Conservation (phyloP, 257 asterid genomes). For the Solanum piurae region DNA sequence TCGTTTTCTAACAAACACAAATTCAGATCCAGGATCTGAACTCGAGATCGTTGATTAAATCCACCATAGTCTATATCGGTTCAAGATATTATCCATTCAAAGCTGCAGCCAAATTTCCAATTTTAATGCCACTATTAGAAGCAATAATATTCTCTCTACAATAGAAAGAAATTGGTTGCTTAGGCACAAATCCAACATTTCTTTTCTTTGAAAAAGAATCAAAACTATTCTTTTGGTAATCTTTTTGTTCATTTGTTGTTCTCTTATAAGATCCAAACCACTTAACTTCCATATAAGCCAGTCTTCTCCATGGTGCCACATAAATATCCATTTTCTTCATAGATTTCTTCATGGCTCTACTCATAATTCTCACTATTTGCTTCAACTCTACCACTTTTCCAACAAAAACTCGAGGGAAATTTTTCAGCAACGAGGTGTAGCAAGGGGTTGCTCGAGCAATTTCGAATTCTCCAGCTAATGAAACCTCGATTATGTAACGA, state of each 20-base stretch:
- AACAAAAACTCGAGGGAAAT: slow-evolving; percentile 34
- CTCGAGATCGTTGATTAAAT: rapidly evolving
- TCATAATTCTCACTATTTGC: slow-evolving; percentile 47
- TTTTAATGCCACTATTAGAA: slow-evolving; percentile 13
- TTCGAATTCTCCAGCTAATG: slow-evolving; percentile 43
- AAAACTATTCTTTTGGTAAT: neutral
- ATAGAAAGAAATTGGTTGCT: neutral
- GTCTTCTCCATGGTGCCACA: slow-evolving; percentile 88
- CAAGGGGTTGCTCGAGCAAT: slow-evolving; percentile 51
- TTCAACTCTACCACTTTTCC: slow-evolving; percentile 41
- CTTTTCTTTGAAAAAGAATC: neutral
- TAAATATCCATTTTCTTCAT: slow-evolving; percentile 37
- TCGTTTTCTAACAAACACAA: rapidly evolving
- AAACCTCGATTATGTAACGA: slow-evolving; percentile 53
- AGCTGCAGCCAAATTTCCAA: slow-evolving; percentile 46
- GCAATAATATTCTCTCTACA: slow-evolving; percentile 26
- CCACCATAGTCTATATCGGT: rapidly evolving
- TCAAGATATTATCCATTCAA: slow-evolving; percentile 1
- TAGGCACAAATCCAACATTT: slow-evolving; percentile 38
- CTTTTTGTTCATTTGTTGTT: slow-evolving; percentile 14
- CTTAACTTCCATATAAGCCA: slow-evolving; percentile 48
- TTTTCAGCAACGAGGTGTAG: slow-evolving; percentile 32
- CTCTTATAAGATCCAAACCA: slow-evolving; percentile 57
- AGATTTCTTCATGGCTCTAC: slow-evolving; percentile 43
- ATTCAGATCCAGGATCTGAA: rapidly evolving